Evolutionary conservation across 805 yeast genomes (phyloP).

Genomic region (Suhomyces kilbournensis): DNA sequence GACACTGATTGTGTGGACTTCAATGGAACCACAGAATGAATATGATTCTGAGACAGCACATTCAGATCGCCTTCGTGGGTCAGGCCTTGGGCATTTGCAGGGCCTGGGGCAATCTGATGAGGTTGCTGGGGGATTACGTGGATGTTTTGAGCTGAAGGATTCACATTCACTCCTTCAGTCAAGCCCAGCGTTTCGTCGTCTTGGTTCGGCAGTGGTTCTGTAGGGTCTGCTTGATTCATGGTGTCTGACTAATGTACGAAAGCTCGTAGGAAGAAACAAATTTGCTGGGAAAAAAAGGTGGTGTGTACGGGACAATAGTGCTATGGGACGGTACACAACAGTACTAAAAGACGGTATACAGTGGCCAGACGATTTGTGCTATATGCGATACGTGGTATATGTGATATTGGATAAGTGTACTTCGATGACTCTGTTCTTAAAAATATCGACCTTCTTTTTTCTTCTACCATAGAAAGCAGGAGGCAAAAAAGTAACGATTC

Average conservation of each 20-base stretch:
- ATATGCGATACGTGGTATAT: not conserved
- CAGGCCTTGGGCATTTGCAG: not conserved
- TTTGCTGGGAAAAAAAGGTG: not conserved
- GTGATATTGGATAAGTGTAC: not conserved
- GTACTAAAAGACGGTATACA: not conserved
- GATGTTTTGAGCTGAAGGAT: not conserved
- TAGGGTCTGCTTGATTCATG: not conserved
- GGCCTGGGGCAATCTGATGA: not conserved
- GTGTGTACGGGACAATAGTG: not conserved
- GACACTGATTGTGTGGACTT: slow-evolving; percentile 23
- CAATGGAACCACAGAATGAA: slow-evolving; percentile 5
- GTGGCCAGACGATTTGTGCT: not conserved
- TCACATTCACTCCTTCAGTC: not conserved
- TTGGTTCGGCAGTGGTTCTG: not conserved
- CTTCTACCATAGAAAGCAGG: not conserved
- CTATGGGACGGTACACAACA: not conserved
- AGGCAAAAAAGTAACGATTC: not conserved
- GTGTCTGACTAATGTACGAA: not conserved
- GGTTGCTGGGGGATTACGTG: not conserved
- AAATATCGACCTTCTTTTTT: not conserved
- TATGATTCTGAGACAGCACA: not conserved
- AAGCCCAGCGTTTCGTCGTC: not conserved
- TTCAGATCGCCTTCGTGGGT: not conserved
- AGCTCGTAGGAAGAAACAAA: not conserved
- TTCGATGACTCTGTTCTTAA: not conserved